These are phyloP conservation scores for Boletus huronensis DNA, from an alignment of 768 basidiomycete genomes.

Conservation along the genomic window DNA sequence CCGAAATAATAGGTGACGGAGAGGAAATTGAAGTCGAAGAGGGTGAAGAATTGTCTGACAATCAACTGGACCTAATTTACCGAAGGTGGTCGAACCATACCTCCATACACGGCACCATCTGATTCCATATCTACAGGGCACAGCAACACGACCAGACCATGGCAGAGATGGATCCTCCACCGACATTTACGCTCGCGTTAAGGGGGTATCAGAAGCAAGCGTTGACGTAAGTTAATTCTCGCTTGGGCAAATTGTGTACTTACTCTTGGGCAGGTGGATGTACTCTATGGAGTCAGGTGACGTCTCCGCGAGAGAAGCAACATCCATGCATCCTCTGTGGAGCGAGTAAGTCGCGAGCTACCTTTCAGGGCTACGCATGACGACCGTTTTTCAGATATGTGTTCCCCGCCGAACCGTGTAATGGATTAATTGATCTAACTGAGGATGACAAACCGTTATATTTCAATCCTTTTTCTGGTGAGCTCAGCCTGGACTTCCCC, in stretches of 20 bases:
- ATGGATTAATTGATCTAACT: constrained; percentile 72
- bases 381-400: constrained; percentile 51
- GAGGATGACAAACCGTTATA: constrained; percentile 78
- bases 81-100: constrained; percentile 51
- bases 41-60: constrained; percentile 74
- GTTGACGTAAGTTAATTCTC: constrained; percentile 47
- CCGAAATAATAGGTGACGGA: constrained; percentile 73
- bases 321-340: constrained; percentile 92
- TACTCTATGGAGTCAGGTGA: constrained; percentile 76
- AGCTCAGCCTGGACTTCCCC: constrained; percentile 82
- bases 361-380: neutral
- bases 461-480: constrained; percentile 89
- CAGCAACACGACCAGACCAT: constrained; percentile 75
- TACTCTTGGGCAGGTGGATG: constrained; percentile 73
- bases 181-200: constrained; percentile 70
- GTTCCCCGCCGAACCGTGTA: constrained; percentile 60
- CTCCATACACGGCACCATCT: neutral
- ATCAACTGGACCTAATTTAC: constrained; percentile 81
- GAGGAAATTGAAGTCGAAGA: constrained; percentile 85
- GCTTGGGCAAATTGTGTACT: neutral
- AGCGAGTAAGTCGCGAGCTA: constrained; percentile 59
- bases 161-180: constrained; percentile 76
- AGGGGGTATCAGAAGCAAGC: constrained; percentile 95
- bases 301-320: constrained; percentile 61
- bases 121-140: constrained; percentile 49